Percentiles rank a stretch among this genome's conserved stretches.
phyloP scores from a whole-genome alignment of 805 yeast species.

The Candida sonorensis region DNA sequence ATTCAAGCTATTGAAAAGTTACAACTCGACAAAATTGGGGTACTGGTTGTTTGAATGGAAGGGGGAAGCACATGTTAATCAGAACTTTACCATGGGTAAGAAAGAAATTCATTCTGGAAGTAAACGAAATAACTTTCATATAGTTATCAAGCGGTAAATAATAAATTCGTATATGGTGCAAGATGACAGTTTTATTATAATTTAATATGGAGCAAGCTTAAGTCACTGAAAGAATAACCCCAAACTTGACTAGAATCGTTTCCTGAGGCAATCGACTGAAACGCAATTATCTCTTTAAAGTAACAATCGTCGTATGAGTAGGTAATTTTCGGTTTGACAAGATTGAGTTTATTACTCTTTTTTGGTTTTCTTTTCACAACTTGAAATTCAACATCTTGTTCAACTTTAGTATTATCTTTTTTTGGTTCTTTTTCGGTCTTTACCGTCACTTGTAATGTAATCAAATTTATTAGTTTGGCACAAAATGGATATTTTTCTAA shows the following conservation, averaged over 20 bases:
- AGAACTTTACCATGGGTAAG: constrained; percentile 28
- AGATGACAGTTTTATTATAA: neutral
- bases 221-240: constrained; percentile 24
- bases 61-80: constrained; percentile 19
- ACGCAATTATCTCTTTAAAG: constrained; percentile 6
- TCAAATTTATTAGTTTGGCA: constrained; percentile 16
- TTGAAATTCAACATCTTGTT: constrained; percentile 10
- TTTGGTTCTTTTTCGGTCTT: no score
- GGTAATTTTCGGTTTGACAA: constrained; percentile 7
- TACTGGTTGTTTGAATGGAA: constrained; percentile 61
- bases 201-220: constrained; percentile 10
- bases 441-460: no score
- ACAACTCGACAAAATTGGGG: constrained; percentile 63
- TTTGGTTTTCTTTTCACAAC: constrained; percentile 8
- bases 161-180: neutral
- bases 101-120: constrained; percentile 50
- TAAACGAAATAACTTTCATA: constrained; percentile 64
- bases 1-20: constrained; percentile 36
- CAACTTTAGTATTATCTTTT: neutral
- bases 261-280: constrained; percentile 2
- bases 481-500: constrained; percentile 23
- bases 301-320: constrained; percentile 11
- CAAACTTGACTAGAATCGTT: constrained; percentile 12
- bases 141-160: constrained; percentile 24
- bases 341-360: constrained; percentile 6